phyloP scores from a whole-genome alignment of 176 grass and related monocot genomes.

The Carex littledalei region DNA sequence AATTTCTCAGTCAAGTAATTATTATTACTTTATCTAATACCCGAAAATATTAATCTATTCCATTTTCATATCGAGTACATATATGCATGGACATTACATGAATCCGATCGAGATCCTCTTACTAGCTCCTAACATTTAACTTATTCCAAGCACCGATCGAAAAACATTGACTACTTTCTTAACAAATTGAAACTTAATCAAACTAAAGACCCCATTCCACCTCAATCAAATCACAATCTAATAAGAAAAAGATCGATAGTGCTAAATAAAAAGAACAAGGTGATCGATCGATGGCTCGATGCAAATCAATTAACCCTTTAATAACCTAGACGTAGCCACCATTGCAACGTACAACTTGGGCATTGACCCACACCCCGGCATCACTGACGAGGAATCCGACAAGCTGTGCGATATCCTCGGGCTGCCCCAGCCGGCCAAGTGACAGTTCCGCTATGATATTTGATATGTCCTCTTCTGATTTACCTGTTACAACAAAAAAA shows the following conservation, averaged over 20 bases:
- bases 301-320: background rate
- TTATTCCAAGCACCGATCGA: background rate
- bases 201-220: background rate
- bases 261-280: background rate
- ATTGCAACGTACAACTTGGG: slow-evolving; percentile 49
- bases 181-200: background rate
- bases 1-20: background rate
- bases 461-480: slow-evolving; percentile 30
- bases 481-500: slow-evolving; percentile 25
- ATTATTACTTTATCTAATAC: background rate
- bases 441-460: slow-evolving; percentile 37
- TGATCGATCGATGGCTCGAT: background rate
- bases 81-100: background rate
- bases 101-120: background rate
- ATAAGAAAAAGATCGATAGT: background rate
- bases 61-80: background rate
- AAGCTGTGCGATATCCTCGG: slow-evolving; percentile 39
- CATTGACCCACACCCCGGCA: slow-evolving; percentile 54
- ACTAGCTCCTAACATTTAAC: background rate
- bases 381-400: slow-evolving; percentile 61
- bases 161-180: background rate
- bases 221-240: background rate
- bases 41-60: background rate
- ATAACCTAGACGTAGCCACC: slow-evolving; percentile 38
- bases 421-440: slow-evolving; percentile 38